Evolutionary conservation across 768 basidiomycete genomes (phyloP).

Genomic region (Suillus decipiens): DNA sequence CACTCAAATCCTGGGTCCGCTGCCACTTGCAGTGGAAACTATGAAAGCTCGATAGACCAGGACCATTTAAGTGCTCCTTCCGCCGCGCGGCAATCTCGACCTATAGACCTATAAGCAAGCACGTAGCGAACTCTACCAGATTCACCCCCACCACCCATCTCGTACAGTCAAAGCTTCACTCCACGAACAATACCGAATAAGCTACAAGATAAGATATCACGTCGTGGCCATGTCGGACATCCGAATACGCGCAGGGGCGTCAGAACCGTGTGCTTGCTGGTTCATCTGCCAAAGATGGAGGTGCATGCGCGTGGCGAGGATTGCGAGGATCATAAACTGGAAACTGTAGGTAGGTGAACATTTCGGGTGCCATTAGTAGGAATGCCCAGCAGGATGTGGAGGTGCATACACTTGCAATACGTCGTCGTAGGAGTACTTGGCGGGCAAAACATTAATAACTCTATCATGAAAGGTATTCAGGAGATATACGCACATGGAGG

Average conservation of each 20-base stretch:
- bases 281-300: not conserved
- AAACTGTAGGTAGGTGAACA: not conserved
- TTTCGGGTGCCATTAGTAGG: not conserved
- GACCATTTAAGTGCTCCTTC: too few relatives aligned
- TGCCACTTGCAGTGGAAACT: too few relatives aligned
- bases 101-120: too few relatives aligned
- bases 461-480: not conserved
- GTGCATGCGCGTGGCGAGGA: not conserved
- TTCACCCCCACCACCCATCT: too few relatives aligned
- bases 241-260: not conserved
- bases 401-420: not conserved
- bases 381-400: not conserved
- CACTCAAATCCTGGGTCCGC: not conserved
- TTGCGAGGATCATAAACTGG: not conserved
- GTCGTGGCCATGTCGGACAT: not conserved
- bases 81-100: too few relatives aligned
- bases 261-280: not conserved
- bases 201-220: not conserved
- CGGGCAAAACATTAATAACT: not conserved
- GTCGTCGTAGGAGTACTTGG: not conserved
- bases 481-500: not conserved
- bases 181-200: not conserved
- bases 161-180: not conserved
- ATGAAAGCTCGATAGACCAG: too few relatives aligned
- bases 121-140: not conserved